Percentiles rank a stretch among this genome's conserved stretches.
Conservation (phyloP, 306 rosid species). For the Chamaecrista fasciculata region DNA sequence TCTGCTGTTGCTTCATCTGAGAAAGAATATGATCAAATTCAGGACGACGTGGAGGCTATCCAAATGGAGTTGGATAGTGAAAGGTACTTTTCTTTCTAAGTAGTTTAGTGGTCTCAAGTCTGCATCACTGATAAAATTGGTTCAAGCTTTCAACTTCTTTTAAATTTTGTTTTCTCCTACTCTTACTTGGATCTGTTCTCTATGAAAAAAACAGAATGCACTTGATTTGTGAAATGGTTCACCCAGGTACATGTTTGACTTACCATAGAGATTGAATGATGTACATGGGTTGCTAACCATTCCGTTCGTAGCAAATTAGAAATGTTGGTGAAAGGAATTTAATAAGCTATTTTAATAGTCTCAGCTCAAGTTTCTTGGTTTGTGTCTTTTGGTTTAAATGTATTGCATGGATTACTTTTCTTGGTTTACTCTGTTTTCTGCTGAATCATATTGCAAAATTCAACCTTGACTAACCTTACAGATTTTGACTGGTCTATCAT, state of each 20-base stretch:
- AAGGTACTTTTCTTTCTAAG: conserved; percentile 50
- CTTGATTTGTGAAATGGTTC: not conserved
- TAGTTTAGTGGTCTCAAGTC: not conserved
- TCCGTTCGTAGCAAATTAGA: not conserved
- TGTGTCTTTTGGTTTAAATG: conserved; percentile 8
- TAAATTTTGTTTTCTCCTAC: not conserved
- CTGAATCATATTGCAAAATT: not conserved
- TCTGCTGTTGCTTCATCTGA: conserved; percentile 66
- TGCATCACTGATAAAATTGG: not conserved
- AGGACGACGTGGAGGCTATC: conserved; percentile 55
- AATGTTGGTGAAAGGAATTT: not conserved
- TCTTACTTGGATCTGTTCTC: not conserved
- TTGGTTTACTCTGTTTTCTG: not conserved
- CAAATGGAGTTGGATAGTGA: conserved; percentile 68
- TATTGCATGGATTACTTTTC: not conserved
- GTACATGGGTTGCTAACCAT: not conserved
- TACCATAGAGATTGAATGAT: not conserved
- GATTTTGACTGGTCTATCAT: not conserved
- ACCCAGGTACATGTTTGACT: not conserved
- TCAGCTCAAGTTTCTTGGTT: conserved; percentile 5
- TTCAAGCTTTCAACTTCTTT: not conserved
- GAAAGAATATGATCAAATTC: conserved; percentile 72
- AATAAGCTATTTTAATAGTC: conserved; percentile 7
- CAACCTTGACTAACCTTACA: not conserved
- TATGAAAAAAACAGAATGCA: not conserved